Conservation (phyloP, 768 basidiomycete species). For the Lactarius trivialis region DNA sequence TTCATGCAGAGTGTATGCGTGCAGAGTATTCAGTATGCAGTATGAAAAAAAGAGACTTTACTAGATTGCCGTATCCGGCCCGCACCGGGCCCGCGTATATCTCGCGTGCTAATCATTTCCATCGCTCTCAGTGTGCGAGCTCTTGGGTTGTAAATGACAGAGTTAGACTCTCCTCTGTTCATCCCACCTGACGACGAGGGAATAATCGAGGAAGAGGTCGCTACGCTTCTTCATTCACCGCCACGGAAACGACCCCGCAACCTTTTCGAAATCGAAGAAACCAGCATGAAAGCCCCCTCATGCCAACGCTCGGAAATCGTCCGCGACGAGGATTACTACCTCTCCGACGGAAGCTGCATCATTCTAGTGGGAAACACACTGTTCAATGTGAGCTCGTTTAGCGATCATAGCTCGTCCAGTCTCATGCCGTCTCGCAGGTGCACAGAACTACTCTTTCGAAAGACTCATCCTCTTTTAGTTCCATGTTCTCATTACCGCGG, state of each 20-base stretch:
- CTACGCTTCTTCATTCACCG: constrained; percentile 19
- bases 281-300: not conserved
- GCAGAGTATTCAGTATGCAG: no score
- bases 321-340: constrained; percentile 21
- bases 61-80: no score
- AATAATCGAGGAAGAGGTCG: constrained; percentile 7
- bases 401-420: not conserved
- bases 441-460: constrained; percentile 37
- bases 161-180: constrained; percentile 20
- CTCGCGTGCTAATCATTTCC: not conserved
- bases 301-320: constrained; percentile 2
- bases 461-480: constrained; percentile 57
- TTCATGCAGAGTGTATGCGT: constrained; percentile 53
- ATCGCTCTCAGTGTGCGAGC: not conserved
- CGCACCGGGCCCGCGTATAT: not conserved
- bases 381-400: constrained; percentile 17
- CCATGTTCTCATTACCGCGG: constrained; percentile 64
- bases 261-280: constrained; percentile 7
- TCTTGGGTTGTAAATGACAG: constrained; percentile 15
- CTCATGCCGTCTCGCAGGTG: constrained; percentile 8
- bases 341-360: constrained; percentile 23
- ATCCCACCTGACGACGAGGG: constrained; percentile 21
- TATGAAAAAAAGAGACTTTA: no score
- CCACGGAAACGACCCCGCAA: constrained; percentile 20
- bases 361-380: constrained; percentile 19